Conservation (phyloP, 2,329 filamentous ascomycete genomes). For the Colletotrichum sp. region DNA sequence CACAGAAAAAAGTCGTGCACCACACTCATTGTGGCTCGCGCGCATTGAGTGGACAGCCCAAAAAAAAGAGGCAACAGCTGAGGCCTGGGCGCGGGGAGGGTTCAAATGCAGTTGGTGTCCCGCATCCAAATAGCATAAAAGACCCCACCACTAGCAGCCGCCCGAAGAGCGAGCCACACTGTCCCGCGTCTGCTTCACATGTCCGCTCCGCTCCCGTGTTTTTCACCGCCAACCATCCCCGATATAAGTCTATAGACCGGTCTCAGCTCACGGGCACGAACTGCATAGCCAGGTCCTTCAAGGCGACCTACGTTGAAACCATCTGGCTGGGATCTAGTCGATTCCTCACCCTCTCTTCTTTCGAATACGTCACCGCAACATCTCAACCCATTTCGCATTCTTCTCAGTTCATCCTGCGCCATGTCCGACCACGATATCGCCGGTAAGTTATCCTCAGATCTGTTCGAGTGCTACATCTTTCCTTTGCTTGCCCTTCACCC, state of each 20-base stretch:
- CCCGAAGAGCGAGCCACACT: background rate
- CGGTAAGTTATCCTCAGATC: conserved; percentile 52
- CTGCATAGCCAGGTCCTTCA: background rate
- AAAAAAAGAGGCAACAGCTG: background rate
- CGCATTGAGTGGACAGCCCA: background rate
- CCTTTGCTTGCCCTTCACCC: background rate
- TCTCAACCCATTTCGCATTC: background rate
- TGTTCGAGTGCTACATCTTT: accelerated
- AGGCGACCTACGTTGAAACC: background rate
- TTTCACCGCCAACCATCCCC: background rate
- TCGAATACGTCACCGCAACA: background rate
- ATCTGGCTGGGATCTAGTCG: background rate
- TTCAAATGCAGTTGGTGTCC: conserved; percentile 20
- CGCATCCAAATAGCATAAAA: conserved; percentile 16
- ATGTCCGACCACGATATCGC: conserved; percentile 74
- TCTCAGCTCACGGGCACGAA: background rate
- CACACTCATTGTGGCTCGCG: background rate
- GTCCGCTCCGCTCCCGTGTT: background rate
- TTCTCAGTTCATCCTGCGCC: background rate
- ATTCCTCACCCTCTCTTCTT: background rate
- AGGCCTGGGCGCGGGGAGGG: background rate
- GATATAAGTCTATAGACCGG: background rate
- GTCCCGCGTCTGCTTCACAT: conserved; percentile 8
- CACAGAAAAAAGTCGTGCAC: background rate
- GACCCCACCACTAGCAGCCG: conserved; percentile 8